Evolutionary conservation across 192 early-diverging fungal genomes (phyloP), one percentile per base, ranked within the genome.

Genomic region (Powellomyces hirtus): DNA sequence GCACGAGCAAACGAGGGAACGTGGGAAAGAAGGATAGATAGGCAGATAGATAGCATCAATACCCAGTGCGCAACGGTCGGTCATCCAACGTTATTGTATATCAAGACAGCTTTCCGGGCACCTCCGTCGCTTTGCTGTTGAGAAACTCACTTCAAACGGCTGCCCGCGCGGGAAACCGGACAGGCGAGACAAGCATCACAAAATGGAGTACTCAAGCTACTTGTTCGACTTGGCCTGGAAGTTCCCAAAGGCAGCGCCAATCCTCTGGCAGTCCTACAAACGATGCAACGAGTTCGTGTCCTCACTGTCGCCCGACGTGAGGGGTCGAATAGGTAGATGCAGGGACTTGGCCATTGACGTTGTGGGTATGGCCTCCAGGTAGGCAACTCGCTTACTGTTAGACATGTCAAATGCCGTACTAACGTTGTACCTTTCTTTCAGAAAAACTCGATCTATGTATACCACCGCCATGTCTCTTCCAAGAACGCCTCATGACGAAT

Each of bases 231-330:
- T 65, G 26, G 63, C 63, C 22, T 65, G 63, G 63, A 56, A 24
- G 6, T 65, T 65, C 36, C 63, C 63, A 11, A 16, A 33, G 27
- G 49, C 49, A n/a, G 63, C 63, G 49, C 31, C 31, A 6, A 22
- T 22, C 29, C 27, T 52, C 13, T 35, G 26, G 27, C 27, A 58
- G 11, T 44, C 46, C 7, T 45, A 56, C 49, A 7, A 20, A 6
- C 24, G 29, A 8, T 24, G 20, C 29, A 58, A 53, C 26, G 44
- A 22, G 14, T 65, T 49, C n/a, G 63, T 52, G 1, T 37, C 63
- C 10, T 65, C 63, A 0, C 50, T 65, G 4, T 65, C 63, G 50
- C 63, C 63, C 11, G 63, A 65, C 50, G 63, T 65, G 5, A 44
- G 63, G 4, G 34, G 50, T 24, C 20, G 63, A 8, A 53, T 65